Conservation (phyloP, 495 filamentous ascomycete genomes). For the Hyphodiscus hymeniophilus region DNA sequence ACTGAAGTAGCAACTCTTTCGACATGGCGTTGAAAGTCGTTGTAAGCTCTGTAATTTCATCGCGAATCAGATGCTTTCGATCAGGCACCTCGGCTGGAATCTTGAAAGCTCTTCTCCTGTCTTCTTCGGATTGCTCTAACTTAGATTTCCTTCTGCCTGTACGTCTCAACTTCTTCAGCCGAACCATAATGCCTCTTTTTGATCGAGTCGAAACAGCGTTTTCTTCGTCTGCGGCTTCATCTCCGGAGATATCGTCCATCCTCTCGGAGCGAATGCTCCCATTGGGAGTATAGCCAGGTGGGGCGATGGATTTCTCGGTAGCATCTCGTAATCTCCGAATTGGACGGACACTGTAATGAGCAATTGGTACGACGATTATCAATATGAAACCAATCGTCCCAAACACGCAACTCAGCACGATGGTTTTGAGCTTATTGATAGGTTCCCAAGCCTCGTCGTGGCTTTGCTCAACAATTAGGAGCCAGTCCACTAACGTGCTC, state of each 20-base stretch:
- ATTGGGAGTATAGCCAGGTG: conserved; percentile 44
- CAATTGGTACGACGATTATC: conserved; percentile 62
- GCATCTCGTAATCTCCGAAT: conserved; percentile 70
- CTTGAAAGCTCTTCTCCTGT: conserved; percentile 55
- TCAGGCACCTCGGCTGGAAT: conserved; percentile 77
- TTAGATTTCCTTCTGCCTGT: conserved; percentile 22
- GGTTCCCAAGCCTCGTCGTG: conserved; percentile 66
- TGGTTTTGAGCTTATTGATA: conserved; percentile 61
- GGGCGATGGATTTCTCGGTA: conserved; percentile 66
- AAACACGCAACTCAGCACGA: conserved; percentile 78
- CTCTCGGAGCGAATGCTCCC: conserved; percentile 35
- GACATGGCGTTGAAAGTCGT: conserved; percentile 89
- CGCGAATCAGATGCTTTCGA: conserved; percentile 64
- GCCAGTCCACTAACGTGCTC: conserved; percentile 65
- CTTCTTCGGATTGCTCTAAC: conserved; percentile 32
- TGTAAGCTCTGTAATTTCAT: conserved; percentile 84
- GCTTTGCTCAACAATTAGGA: conserved; percentile 70
- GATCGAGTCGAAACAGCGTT: conserved; percentile 22
- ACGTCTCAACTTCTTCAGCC: conserved; percentile 29
- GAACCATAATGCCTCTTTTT: conserved; percentile 29
- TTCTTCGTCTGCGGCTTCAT: conserved; percentile 9
- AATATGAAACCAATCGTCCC: conserved; percentile 65
- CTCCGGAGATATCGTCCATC: conserved; percentile 30
- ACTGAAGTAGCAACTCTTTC: conserved; percentile 81
- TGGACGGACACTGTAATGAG: conserved; percentile 71